Percentiles rank a stretch among this genome's conserved stretches.
These are phyloP conservation scores for Colletotrichum sp. DNA, from an alignment of 2,329 filamentous ascomycete species.

Conservation along the genomic window DNA sequence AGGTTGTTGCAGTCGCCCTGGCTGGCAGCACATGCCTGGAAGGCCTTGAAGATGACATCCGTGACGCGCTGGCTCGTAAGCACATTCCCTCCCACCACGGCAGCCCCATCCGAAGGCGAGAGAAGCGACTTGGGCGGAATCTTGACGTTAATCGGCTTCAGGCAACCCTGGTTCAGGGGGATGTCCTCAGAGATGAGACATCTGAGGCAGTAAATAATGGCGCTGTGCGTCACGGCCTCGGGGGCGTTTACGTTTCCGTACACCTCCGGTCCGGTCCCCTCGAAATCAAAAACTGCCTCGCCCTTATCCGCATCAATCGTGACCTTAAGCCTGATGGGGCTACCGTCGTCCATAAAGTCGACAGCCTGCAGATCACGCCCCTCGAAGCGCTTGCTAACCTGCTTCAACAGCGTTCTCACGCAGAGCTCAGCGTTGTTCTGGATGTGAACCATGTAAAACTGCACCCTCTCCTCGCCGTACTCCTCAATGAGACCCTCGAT, in stretches of 20 bases:
- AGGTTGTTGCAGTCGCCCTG: constrained; percentile 86
- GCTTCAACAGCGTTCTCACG: constrained; percentile 74
- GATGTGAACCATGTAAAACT: constrained; percentile 84
- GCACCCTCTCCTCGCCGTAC: constrained; percentile 78
- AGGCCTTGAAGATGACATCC: constrained; percentile 66
- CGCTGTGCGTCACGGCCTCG: constrained; percentile 80
- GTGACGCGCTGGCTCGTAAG: constrained; percentile 49
- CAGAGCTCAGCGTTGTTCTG: constrained; percentile 80
- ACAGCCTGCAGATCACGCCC: constrained; percentile 73
- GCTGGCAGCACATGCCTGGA: constrained; percentile 77
- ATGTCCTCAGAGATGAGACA: constrained; percentile 83
- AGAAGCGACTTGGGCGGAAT: constrained; percentile 78
- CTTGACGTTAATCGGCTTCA: constrained; percentile 75
- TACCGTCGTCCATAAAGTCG: constrained; percentile 87
- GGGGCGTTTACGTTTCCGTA: constrained; percentile 84
- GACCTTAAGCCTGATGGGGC: constrained; percentile 75
- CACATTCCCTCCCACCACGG: constrained; percentile 84
- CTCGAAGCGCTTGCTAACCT: constrained; percentile 72
- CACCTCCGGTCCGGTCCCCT: constrained; percentile 79
- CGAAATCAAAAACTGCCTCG: constrained; percentile 82
- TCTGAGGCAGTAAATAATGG: constrained; percentile 87
- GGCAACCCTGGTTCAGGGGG: constrained; percentile 82
- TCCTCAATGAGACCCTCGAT: constrained; percentile 78
- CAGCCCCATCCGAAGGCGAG: constrained; percentile 76
- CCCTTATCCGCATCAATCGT: constrained; percentile 77